Evolutionary conservation across 257 asterid genomes (phyloP).

Genomic region (Solanum infundibuliforme): DNA sequence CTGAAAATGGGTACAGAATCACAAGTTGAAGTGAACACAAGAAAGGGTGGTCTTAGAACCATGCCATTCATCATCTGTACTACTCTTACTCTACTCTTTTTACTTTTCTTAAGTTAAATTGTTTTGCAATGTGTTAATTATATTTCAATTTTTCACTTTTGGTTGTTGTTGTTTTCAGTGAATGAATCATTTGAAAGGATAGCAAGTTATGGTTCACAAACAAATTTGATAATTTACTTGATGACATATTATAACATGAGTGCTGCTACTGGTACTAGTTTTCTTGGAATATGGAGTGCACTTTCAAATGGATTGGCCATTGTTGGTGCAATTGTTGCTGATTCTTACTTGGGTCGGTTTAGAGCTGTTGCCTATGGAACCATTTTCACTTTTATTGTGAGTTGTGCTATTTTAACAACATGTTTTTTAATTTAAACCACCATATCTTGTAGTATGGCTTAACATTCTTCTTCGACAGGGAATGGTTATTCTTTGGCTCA

Average conservation of each 20-base stretch:
- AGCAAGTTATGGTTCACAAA: slow-evolving; percentile 4
- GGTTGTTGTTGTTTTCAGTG: background rate
- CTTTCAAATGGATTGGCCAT: slow-evolving; percentile 6
- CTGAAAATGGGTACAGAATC: background rate
- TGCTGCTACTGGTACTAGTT: slow-evolving; percentile 1
- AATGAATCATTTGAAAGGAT: slow-evolving; percentile 12
- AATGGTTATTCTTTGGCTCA: slow-evolving; percentile 12
- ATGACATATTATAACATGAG: background rate
- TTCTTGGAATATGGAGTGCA: slow-evolving; percentile 8
- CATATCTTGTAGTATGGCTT: background rate
- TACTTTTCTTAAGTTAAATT: background rate
- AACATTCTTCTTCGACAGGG: background rate
- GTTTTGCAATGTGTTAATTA: background rate
- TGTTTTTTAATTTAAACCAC: background rate
- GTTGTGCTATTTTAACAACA: background rate
- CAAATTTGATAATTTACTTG: slow-evolving; percentile 13
- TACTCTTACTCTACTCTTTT: background rate
- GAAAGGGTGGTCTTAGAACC: slow-evolving; percentile 10
- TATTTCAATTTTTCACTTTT: no score
- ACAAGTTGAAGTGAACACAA: background rate
- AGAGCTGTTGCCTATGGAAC: slow-evolving; percentile 2
- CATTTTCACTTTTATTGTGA: slow-evolving; percentile 1
- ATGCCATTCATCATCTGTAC: slow-evolving; percentile 10
- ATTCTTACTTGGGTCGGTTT: slow-evolving; percentile 10
- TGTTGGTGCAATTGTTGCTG: slow-evolving; percentile 6